These are phyloP conservation scores for Pseudogymnoascus sp. DNA, from an alignment of 2,329 filamentous ascomycete genomes.

Conservation along the genomic window DNA sequence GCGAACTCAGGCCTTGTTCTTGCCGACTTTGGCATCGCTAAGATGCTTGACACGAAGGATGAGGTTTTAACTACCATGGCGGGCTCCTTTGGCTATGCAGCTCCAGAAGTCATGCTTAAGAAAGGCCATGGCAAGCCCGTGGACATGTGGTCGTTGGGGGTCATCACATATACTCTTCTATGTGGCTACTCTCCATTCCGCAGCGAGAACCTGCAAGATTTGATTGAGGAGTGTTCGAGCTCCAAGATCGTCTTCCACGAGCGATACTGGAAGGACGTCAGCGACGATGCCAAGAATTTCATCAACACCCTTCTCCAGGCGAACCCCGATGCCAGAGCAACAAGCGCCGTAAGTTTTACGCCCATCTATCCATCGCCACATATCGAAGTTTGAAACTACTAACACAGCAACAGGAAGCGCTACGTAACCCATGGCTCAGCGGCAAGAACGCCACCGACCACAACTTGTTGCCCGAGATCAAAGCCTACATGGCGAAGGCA, in stretches of 20 bases:
- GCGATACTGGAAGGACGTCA: slow-evolving; percentile 97
- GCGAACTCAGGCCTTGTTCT: slow-evolving; percentile 78
- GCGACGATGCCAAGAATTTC: slow-evolving; percentile 89
- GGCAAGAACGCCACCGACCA: slow-evolving; percentile 89
- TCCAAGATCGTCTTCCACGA: slow-evolving; percentile 90
- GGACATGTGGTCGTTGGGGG: slow-evolving; percentile 98
- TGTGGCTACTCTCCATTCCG: slow-evolving; percentile 98
- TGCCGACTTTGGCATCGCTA: slow-evolving; percentile 97
- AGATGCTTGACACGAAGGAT: slow-evolving; percentile 86
- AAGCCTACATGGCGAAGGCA: slow-evolving; percentile 84
- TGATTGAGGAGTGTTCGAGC: slow-evolving; percentile 88
- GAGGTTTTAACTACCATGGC: slow-evolving; percentile 97
- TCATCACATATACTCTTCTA: slow-evolving; percentile 96
- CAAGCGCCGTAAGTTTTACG: slow-evolving; percentile 57
- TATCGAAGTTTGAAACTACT: slow-evolving; percentile 9
- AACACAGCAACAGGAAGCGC: slow-evolving; percentile 52
- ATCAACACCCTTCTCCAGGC: slow-evolving; percentile 76
- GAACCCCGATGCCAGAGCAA: slow-evolving; percentile 66
- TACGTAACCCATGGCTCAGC: slow-evolving; percentile 81
- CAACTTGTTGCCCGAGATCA: slow-evolving; percentile 95
- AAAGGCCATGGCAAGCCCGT: slow-evolving; percentile 95
- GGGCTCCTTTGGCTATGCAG: slow-evolving; percentile 94
- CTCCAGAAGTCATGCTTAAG: slow-evolving; percentile 97
- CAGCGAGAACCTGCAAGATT: slow-evolving; percentile 83
- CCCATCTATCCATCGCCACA: not conserved